Base-by-base conservation (phyloP, 2,329 filamentous ascomycete species). In the Scedosporium dehoogii region DNA sequence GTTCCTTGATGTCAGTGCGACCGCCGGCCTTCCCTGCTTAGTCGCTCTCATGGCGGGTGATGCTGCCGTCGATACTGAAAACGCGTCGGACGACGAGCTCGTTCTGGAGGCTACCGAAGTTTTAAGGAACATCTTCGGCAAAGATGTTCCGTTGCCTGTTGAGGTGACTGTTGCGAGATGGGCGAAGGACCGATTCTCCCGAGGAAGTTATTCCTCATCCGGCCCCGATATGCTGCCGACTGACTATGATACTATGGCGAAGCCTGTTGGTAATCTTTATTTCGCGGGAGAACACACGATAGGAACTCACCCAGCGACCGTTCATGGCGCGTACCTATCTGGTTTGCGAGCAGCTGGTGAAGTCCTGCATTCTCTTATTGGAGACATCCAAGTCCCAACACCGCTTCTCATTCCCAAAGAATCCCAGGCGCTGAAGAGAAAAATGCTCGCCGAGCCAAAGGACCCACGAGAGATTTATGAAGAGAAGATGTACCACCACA, bases 261-360 rank as follows among this genome's bases (percentile, higher is more conserved):
- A 84, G 58, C 79, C 89, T 1, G 80, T 97, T 38, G 92, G 91
- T 38, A 96, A 96, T 66, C 78, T 99, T 7, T 91, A 93, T 74
- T 99, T 99, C 74, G 94, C 93, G 16, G 94, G 94, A 58, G 94
- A 99, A 74, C 94, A 96, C 64, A 99, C 96, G 0, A 97, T 90
- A 68, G 92, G 91, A 57, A 96, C 92, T 0, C 92, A 99, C 71
- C 94, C 96, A 12, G 94, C 96, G 38, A 99, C 94, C 2, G 94
- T 99, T 0, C 94, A 99, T 68, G 94, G 94, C 5, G 96, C 94
- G 7, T 99, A 97, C 71, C 79, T 99, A 3, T 97, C 94, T 1
- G 96, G 94, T 2, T 80, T 99, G 5, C 87, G 94, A 59, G 94
- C 89, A 3, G 94, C 94, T 10, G 88, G 90, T 3, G 92, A 97